These are phyloP conservation scores for Skeletonema tropicum DNA, from an alignment of 108 stramenopile species.

Conservation along the genomic window DNA sequence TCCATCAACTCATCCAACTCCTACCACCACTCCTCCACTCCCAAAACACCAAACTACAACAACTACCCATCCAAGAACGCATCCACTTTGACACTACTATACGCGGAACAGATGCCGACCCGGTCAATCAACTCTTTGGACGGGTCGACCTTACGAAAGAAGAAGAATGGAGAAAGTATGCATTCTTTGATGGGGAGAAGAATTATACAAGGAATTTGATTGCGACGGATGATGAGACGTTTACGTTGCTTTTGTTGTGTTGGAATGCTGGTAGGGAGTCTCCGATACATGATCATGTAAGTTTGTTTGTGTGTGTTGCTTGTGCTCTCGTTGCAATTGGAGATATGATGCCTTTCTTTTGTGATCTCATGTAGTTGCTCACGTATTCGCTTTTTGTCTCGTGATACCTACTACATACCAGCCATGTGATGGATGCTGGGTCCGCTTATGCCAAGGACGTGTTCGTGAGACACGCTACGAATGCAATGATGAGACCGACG, in stretches of 20 bases:
- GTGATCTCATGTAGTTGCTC: slow-evolving; percentile 40
- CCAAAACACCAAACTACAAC: not conserved
- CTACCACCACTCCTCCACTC: not conserved
- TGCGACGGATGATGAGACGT: slow-evolving; percentile 78
- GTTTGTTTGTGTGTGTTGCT: not conserved
- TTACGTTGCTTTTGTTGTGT: slow-evolving; percentile 88
- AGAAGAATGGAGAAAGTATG: slow-evolving; percentile 57
- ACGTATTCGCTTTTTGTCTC: slow-evolving; percentile 1
- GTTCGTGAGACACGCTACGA: slow-evolving; percentile 72
- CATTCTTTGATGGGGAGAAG: slow-evolving; percentile 48
- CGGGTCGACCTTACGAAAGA: slow-evolving; percentile 42
- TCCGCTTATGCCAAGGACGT: slow-evolving; percentile 67
- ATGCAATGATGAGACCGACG: slow-evolving; percentile 29
- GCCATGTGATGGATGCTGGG: slow-evolving; percentile 85
- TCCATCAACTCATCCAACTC: not conserved
- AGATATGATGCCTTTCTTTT: too few relatives aligned
- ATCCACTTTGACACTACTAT: not conserved
- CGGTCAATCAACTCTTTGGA: slow-evolving; percentile 15
- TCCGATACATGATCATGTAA: slow-evolving; percentile 82
- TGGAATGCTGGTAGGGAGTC: slow-evolving; percentile 85
- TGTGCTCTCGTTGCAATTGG: not conserved
- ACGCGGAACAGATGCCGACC: not conserved
- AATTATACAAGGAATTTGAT: slow-evolving; percentile 89
- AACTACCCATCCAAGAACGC: not conserved
- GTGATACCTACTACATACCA: not conserved